phyloP scores from a whole-genome alignment of 169 alveolate genomes.

The Plasmodium sp. region DNA sequence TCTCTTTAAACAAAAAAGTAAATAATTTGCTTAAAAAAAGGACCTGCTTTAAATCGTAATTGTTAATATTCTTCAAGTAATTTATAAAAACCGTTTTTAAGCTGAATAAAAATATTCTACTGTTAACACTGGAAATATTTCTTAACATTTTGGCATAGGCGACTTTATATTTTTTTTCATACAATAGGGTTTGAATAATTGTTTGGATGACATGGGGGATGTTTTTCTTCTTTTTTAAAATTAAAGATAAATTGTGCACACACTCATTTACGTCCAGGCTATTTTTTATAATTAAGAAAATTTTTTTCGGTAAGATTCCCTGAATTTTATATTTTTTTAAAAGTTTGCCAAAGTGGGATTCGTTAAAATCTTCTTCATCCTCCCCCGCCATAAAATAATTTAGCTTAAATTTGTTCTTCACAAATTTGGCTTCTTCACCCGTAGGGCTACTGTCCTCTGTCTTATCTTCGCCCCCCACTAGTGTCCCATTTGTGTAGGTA shows the following conservation, averaged over 20 bases:
- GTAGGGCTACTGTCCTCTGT: background rate
- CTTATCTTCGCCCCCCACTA: background rate
- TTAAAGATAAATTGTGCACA: slow-evolving; percentile 36
- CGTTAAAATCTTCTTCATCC: slow-evolving; percentile 23
- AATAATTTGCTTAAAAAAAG: slow-evolving; percentile 58
- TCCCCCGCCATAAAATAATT: slow-evolving; percentile 13
- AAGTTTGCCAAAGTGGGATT: slow-evolving; percentile 14
- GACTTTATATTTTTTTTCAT: slow-evolving; percentile 61
- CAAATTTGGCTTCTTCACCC: background rate
- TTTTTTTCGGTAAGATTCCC: slow-evolving; percentile 65
- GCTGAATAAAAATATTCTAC: slow-evolving; percentile 61
- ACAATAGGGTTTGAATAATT: slow-evolving; percentile 40
- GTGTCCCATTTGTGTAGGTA: background rate
- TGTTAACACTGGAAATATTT: slow-evolving; percentile 28
- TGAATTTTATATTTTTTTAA: slow-evolving; percentile 61
- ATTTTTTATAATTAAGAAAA: slow-evolving; percentile 46
- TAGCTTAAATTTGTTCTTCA: slow-evolving; percentile 25
- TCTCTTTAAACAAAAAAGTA: slow-evolving; percentile 33
- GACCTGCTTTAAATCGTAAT: slow-evolving; percentile 48
- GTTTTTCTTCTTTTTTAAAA: slow-evolving; percentile 64
- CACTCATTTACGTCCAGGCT: slow-evolving; percentile 72
- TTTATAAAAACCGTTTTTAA: slow-evolving; percentile 69
- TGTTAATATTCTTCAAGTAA: slow-evolving; percentile 56
- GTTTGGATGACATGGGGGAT: slow-evolving; percentile 70
- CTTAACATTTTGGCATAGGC: slow-evolving; percentile 41